Conservation (phyloP, 2,329 filamentous ascomycete genomes). For the Diaporthe eres region DNA sequence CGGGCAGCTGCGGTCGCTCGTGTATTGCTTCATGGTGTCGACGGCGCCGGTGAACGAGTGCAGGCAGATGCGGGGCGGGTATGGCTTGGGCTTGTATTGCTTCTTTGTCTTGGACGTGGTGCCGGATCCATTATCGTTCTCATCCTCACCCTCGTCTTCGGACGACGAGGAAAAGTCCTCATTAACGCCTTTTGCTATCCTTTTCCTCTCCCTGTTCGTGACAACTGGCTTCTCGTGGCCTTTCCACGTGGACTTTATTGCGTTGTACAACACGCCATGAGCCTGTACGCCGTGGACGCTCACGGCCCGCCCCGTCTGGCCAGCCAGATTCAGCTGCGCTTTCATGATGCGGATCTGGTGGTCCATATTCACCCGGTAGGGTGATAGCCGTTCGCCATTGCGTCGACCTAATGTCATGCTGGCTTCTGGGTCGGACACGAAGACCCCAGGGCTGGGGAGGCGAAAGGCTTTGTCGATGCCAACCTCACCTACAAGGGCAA, state of each 20-base stretch:
- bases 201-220: slow-evolving; percentile 70
- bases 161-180: slow-evolving; percentile 59
- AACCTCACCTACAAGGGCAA: slow-evolving; percentile 81
- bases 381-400: slow-evolving; percentile 77
- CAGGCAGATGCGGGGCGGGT: slow-evolving; percentile 89
- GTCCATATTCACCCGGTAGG: slow-evolving; percentile 75
- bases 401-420: slow-evolving; percentile 77
- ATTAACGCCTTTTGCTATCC: slow-evolving; percentile 59
- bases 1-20: slow-evolving; percentile 79
- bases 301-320: slow-evolving; percentile 74
- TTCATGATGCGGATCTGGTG: slow-evolving; percentile 78
- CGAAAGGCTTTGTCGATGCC: slow-evolving; percentile 84
- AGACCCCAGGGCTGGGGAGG: slow-evolving; percentile 66
- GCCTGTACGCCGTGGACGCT: slow-evolving; percentile 83
- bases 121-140: not conserved
- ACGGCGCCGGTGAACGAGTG: slow-evolving; percentile 91
- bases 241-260: slow-evolving; percentile 76
- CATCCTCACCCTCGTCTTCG: slow-evolving; percentile 41
- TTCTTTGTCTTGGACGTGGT: slow-evolving; percentile 17
- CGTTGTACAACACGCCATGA: slow-evolving; percentile 78
- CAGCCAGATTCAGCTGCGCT: slow-evolving; percentile 80
- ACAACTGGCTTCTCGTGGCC: slow-evolving; percentile 75
- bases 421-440: slow-evolving; percentile 61
- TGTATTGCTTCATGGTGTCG: slow-evolving; percentile 83
- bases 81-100: slow-evolving; percentile 67